Evolutionary conservation across 257 asterid genomes (phyloP).

Genomic region (Mitragyna speciosa): DNA sequence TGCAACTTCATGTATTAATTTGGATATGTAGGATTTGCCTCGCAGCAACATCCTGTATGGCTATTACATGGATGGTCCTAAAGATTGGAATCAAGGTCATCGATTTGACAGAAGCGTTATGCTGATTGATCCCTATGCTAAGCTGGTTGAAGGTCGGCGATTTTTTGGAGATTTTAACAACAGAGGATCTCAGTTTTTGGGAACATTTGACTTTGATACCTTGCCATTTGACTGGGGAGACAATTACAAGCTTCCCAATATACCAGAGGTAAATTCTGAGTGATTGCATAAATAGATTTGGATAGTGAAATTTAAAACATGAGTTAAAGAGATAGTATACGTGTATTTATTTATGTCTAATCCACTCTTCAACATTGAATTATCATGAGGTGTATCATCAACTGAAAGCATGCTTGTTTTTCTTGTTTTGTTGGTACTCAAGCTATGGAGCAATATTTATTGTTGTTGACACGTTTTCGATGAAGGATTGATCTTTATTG

Average conservation of each 20-base stretch:
- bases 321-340: neutral
- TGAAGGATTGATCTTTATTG: neutral
- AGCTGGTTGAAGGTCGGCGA: constrained; percentile 85
- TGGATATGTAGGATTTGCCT: constrained; percentile 64
- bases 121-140: constrained; percentile 90
- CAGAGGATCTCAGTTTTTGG: constrained; percentile 62
- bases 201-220: constrained; percentile 76
- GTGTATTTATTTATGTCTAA: neutral
- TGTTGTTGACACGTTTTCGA: neutral
- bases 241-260: constrained; percentile 74
- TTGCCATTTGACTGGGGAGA: constrained; percentile 92
- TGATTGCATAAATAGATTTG: constrained; percentile 18
- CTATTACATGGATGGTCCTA: constrained; percentile 82
- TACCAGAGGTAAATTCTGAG: constrained; percentile 73
- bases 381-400: neutral
- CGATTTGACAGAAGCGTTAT: constrained; percentile 65
- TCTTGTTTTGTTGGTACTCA: neutral
- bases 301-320: neutral
- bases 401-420: neutral
- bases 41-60: constrained; percentile 68
- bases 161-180: constrained; percentile 72
- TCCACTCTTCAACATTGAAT: neutral
- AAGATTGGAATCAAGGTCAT: constrained; percentile 85
- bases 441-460: constrained; percentile 11
- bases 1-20: constrained; percentile 10